Base-by-base conservation (phyloP, 257 asterid species). In the Solanum okadae region DNA sequence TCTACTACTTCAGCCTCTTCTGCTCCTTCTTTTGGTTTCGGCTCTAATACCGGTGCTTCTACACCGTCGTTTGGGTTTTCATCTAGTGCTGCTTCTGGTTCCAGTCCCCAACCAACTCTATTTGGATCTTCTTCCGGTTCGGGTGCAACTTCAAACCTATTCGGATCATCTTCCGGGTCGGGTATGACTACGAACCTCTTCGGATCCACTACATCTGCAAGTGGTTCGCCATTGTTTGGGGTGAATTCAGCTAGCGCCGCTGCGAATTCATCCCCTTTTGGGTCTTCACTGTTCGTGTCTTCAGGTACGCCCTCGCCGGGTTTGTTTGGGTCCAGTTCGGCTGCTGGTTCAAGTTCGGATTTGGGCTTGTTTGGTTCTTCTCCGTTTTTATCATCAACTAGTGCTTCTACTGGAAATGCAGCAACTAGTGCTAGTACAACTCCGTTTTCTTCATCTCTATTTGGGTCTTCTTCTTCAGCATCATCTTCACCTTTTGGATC, bases 151-250 rank as follows among this genome's bases (percentile, higher is more conserved):
- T 86, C 95, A 6, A 89, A 91, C 89, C 65, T 87, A 7, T 92
- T 93, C 29, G 91, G 92, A 40, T 72, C 91, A 29, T 88, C 93
- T 71, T 82, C 93, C 59, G 93, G 92, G 27, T 67, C 92, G 4
- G 89, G 92, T 84, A 79, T 84, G 15, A 84, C 88, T 44, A 52
- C 92, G 18, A 37, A 38, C 52, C 25, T 52, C 12, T 59, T 87
- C 70, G 91, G 85, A 27, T 89, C 87, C 63, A 37, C 88, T 67
- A 35, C 89, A 52, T 71, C 89, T 31, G 34, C 86, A 27, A 7
- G 40, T 34, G 37, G 85, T 18, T 65, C 93, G 25, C 75, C 92
- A 42, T 49, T 89, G n/a, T 93, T 91, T 61, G 94, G 93, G 76
- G 86, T 93, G 14, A 8, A 49, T 33, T 73, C 88, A 40, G 86